Base-by-base conservation (phyloP, 2,329 filamentous ascomycete species). In the Xylaria sp. region DNA sequence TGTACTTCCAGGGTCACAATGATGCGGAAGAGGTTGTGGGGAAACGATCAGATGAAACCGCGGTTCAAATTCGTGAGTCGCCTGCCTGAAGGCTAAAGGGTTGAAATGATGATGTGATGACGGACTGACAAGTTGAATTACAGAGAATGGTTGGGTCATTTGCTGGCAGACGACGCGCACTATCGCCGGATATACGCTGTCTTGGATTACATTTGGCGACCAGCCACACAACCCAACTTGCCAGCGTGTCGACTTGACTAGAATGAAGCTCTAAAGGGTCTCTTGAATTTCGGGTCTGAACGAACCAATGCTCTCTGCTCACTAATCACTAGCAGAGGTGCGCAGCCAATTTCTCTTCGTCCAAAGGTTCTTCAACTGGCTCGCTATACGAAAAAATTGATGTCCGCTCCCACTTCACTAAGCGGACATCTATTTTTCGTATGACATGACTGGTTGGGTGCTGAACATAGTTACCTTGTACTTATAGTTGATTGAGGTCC, bases 261-360 rank as follows among this genome's bases (percentile, higher is more conserved):
- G 4, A 60, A 18, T 48, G 56, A 65, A 60, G 39, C 63, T 65
- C 5, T 30, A 56, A 20, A 41, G 39, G 39, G 39, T 41, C 39
- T 41, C 10, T 20, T 60, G 30, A 60, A 60, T 56, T 8, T 65
- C 30, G 36, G 63, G 32, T 43, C 45, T 25, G 25, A 52, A 64
- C 45, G 45, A 41, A 23, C 20, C 18, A 50, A 58, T 13, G 43
- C 15, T 30, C 43, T 10, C 53, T 57, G 20, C 20, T 50, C 41
- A 4, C 20, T 59, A 61, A 32, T 32, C 34, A 36, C 18, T 45
- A 45, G 15, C n/a, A 60, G n/a, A 60, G 57, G 57, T 60, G 57
- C 43, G 83, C 83, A 55, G n/a, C 15, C 52, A 34, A 55, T 36
- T 36, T 55, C 32, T 36, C 32, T 53, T 53, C 25, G 50, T 53